These are phyloP conservation scores for Harringtonia aguacate DNA, from an alignment of 2,329 filamentous ascomycete genomes.

Conservation along the genomic window DNA sequence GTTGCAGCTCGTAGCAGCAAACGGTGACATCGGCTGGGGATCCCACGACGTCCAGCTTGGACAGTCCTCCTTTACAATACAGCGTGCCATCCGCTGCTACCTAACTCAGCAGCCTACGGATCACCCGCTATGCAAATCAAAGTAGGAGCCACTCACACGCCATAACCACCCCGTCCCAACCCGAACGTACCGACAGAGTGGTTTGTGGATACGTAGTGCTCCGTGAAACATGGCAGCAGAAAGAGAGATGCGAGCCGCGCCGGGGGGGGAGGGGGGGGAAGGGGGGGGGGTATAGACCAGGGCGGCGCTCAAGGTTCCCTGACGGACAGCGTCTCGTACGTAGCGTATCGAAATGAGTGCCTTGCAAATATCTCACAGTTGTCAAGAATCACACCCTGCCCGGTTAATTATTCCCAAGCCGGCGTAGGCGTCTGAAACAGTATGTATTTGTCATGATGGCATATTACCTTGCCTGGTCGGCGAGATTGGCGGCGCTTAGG, in stretches of 20 bases:
- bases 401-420: slow-evolving; percentile 3
- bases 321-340: too few relatives aligned
- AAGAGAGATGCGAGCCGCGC: background rate
- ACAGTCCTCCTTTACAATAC: background rate
- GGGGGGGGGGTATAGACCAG: background rate
- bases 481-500: too few relatives aligned
- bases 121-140: background rate
- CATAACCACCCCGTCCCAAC: background rate
- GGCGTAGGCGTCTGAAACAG: background rate
- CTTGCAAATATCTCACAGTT: too few relatives aligned
- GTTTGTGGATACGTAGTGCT: slow-evolving; percentile 4
- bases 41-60: background rate
- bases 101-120: background rate
- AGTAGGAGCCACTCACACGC: background rate
- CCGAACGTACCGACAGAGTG: slow-evolving; percentile 7
- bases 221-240: background rate
- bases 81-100: background rate
- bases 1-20: background rate
- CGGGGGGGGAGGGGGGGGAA: too few relatives aligned
- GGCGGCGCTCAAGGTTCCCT: too few relatives aligned
- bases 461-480: too few relatives aligned
- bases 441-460: too few relatives aligned
- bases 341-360: too few relatives aligned
- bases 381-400: slow-evolving; percentile 4
- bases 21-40: background rate